Evolutionary conservation across 1,284 basidiomycete genomes (phyloP).

Genomic region (Puccinia coronata): DNA sequence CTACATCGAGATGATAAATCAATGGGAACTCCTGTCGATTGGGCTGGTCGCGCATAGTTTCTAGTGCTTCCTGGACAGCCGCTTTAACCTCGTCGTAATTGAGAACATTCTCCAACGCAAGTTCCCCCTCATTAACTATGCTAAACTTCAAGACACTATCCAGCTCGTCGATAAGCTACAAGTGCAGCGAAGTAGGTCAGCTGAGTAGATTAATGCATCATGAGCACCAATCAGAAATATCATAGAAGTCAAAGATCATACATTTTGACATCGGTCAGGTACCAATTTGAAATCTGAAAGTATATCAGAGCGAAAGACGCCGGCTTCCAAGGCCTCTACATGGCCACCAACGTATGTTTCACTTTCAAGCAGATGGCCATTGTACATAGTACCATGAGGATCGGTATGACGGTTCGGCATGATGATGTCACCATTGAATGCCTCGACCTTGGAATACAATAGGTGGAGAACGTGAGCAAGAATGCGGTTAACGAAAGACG

Average conservation of each 20-base stretch:
- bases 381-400: slow-evolving; percentile 84
- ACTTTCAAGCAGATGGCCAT: slow-evolving; percentile 91
- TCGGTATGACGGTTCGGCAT: slow-evolving; percentile 99
- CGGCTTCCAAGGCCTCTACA: slow-evolving; percentile 96
- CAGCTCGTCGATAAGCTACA: slow-evolving; percentile 86
- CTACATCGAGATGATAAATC: slow-evolving; percentile 98
- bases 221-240: slow-evolving; percentile 35
- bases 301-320: slow-evolving; percentile 97
- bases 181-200: slow-evolving; percentile 20
- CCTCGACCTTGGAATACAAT: slow-evolving; percentile 76
- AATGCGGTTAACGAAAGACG: background rate
- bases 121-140: slow-evolving; percentile 82
- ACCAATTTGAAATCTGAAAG: slow-evolving; percentile 92
- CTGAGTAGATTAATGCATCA: background rate
- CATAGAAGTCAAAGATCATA: slow-evolving; percentile 56
- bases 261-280: slow-evolving; percentile 80
- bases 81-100: slow-evolving; percentile 93
- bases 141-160: slow-evolving; percentile 88
- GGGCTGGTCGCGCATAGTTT: slow-evolving; percentile 87
- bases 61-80: slow-evolving; percentile 76
- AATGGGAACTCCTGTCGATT: slow-evolving; percentile 84
- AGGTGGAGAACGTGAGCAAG: background rate
- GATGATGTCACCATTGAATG: slow-evolving; percentile 84
- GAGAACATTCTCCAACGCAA: slow-evolving; percentile 77
- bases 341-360: slow-evolving; percentile 99